Evolutionary conservation across 768 basidiomycete genomes (phyloP).

Genomic region (Leccinum olivaceopallidum): DNA sequence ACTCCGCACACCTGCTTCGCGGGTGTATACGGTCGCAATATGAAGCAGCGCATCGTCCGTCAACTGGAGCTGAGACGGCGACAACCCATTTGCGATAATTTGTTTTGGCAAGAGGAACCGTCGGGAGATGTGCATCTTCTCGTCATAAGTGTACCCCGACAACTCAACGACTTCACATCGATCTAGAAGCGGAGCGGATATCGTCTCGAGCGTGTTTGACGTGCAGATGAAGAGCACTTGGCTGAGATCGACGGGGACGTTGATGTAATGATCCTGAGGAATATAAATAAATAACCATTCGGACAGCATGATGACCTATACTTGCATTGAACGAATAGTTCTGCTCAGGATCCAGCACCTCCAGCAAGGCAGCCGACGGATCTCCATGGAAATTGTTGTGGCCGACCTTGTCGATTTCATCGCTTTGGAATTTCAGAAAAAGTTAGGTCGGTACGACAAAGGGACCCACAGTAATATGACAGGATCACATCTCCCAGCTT

Average conservation of each 20-base stretch:
- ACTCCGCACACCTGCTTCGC: conserved; percentile 91
- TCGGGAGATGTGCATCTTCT: conserved; percentile 88
- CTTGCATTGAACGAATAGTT: conserved; percentile 78
- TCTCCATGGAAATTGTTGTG: conserved; percentile 90
- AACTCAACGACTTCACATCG: conserved; percentile 87
- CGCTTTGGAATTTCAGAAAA: conserved; percentile 33
- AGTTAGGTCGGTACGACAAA: background rate
- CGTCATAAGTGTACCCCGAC: conserved; percentile 84
- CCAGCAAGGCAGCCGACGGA: conserved; percentile 85
- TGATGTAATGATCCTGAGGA: conserved; percentile 84
- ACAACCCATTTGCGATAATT: conserved; percentile 73
- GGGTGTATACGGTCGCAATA: conserved; percentile 78
- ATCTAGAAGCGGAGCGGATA: conserved; percentile 84
- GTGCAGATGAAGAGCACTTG: conserved; percentile 93
- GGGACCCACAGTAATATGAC: conserved; percentile 65
- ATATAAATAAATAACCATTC: background rate
- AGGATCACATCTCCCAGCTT: conserved; percentile 77
- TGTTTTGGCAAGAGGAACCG: conserved; percentile 91
- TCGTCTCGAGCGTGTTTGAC: conserved; percentile 87
- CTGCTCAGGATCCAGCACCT: conserved; percentile 94
- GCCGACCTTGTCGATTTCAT: conserved; percentile 92
- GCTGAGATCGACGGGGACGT: conserved; percentile 84
- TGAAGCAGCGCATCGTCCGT: conserved; percentile 70
- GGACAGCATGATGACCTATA: conserved; percentile 3
- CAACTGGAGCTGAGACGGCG: conserved; percentile 57